These are phyloP conservation scores for Quercus glauca DNA, from an alignment of 306 rosid genomes.

Conservation along the genomic window DNA sequence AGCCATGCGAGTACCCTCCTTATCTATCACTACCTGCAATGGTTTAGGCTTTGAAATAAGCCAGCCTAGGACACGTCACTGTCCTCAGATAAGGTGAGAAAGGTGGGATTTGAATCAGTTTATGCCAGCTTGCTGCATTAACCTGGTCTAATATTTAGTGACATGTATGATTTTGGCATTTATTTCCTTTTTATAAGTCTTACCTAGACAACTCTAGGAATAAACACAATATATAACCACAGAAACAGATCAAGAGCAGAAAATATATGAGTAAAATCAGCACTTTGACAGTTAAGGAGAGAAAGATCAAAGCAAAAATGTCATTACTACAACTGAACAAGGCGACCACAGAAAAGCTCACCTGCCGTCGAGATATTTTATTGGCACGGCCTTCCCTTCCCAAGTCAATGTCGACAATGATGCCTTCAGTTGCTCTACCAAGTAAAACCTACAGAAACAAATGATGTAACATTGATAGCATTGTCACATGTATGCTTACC, in stretches of 20 bases:
- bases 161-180: too few relatives aligned
- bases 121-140: too few relatives aligned
- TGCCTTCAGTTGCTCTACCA: constrained; percentile 78
- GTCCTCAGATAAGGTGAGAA: too few relatives aligned
- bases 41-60: too few relatives aligned
- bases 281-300: background rate
- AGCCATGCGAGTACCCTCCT: too few relatives aligned
- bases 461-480: constrained; percentile 18
- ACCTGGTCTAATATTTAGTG: too few relatives aligned
- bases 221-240: too few relatives aligned
- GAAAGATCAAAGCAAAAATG: background rate
- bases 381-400: constrained; percentile 68
- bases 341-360: constrained; percentile 28
- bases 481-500: constrained; percentile 1
- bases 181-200: too few relatives aligned
- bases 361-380: constrained; percentile 92
- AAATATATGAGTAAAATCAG: background rate
- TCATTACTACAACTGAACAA: constrained; percentile 1
- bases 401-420: constrained; percentile 83
- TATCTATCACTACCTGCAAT: too few relatives aligned
- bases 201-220: too few relatives aligned
- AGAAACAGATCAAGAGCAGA: background rate
- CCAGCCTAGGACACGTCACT: too few relatives aligned
- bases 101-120: too few relatives aligned
- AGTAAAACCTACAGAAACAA: constrained; percentile 64